phyloP scores from a whole-genome alignment of 202 grass and related monocot species.

The Zoysia matrella region DNA sequence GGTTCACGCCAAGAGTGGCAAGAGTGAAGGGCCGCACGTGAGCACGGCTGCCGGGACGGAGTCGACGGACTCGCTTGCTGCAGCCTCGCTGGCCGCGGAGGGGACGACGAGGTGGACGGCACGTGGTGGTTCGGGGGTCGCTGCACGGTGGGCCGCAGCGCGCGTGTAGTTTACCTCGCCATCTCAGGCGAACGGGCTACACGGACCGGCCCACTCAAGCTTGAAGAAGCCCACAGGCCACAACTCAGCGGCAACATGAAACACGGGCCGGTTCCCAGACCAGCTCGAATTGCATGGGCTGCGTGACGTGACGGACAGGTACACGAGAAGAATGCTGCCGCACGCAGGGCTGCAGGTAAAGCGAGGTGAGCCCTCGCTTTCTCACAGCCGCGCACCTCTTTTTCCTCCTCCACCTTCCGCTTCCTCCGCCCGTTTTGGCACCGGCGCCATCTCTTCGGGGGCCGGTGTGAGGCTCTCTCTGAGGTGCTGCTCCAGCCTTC shows the following conservation, averaged over 20 bases:
- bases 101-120: slow-evolving; percentile 29
- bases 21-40: neutral
- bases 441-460: neutral
- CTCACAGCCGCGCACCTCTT: slow-evolving; percentile 4
- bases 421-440: slow-evolving; percentile 9
- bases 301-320: no score
- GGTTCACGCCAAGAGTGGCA: slow-evolving; percentile 8
- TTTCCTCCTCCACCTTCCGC: slow-evolving; percentile 22
- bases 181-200: neutral
- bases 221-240: neutral
- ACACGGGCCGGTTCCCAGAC: no score
- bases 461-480: neutral
- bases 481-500: slow-evolving; percentile 4
- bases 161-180: neutral
- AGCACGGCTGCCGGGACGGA: slow-evolving; percentile 13
- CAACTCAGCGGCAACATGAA: neutral
- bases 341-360: no score
- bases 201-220: neutral
- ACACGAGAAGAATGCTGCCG: no score
- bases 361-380: no score
- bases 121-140: slow-evolving; percentile 23
- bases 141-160: neutral
- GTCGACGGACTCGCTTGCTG: slow-evolving; percentile 24
- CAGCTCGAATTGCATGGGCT: no score
- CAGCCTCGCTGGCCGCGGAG: slow-evolving; percentile 20